phyloP scores from a whole-genome alignment of 2,329 filamentous ascomycete genomes.

The Aspergillus neotritici region DNA sequence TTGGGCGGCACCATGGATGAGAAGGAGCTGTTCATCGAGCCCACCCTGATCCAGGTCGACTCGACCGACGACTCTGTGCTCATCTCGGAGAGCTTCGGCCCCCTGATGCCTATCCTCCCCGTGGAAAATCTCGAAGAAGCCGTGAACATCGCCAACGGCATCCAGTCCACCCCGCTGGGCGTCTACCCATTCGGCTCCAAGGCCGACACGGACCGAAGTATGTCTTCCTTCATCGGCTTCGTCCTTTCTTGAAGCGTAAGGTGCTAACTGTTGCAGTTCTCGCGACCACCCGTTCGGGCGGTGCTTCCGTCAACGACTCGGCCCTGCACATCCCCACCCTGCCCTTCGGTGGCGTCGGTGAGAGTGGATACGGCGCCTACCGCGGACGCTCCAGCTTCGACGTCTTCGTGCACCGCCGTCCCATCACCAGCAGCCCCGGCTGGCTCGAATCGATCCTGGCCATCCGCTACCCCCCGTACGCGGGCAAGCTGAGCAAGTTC shows the following conservation, averaged over 20 bases:
- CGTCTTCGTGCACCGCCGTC: constrained; percentile 56
- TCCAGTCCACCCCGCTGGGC: constrained; percentile 77
- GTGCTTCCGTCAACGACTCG: constrained; percentile 53
- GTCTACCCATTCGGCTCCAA: constrained; percentile 82
- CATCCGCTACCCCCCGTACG: constrained; percentile 58
- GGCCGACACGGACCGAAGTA: constrained; percentile 68
- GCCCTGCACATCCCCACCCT: constrained; percentile 69
- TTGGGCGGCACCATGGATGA: constrained; percentile 81
- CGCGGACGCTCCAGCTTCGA: constrained; percentile 67
- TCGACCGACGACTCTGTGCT: constrained; percentile 71
- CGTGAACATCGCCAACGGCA: constrained; percentile 70
- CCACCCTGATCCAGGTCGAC: constrained; percentile 82
- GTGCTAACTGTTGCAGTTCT: constrained; percentile 46
- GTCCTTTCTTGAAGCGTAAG: neutral
- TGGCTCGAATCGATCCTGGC: constrained; percentile 56
- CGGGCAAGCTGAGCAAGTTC: constrained; percentile 50
- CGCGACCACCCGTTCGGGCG: constrained; percentile 59
- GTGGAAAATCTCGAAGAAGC: constrained; percentile 78
- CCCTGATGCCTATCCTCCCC: constrained; percentile 77
- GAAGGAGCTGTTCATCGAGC: constrained; percentile 75
- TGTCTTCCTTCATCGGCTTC: constrained; percentile 17
- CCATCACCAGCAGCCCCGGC: constrained; percentile 53
- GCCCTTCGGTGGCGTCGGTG: constrained; percentile 77
- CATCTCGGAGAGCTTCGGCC: constrained; percentile 82
- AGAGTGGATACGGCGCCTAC: constrained; percentile 71